These are phyloP conservation scores for Fusarium buharicum DNA, from an alignment of 2,329 filamentous ascomycete species.

Conservation along the genomic window DNA sequence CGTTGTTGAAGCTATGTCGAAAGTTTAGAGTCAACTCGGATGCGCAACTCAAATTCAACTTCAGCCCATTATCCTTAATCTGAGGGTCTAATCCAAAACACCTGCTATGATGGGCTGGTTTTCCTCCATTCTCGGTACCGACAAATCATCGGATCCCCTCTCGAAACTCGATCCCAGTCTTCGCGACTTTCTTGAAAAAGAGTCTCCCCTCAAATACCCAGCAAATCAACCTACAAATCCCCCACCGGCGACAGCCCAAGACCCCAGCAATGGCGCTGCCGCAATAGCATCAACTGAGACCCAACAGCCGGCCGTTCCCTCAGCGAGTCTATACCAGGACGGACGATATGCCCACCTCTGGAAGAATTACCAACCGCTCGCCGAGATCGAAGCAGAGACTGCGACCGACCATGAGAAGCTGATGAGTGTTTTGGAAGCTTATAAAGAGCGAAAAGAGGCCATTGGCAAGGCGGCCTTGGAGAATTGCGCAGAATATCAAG, in stretches of 20 bases:
- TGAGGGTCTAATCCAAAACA: neutral
- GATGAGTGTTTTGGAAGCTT: slow-evolving; percentile 81
- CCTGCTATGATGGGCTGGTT: slow-evolving; percentile 65
- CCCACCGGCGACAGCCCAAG: slow-evolving; percentile 13
- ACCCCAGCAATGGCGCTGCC: slow-evolving; percentile 19
- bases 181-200: slow-evolving; percentile 84
- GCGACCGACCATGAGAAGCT: slow-evolving; percentile 84
- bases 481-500: slow-evolving; percentile 90
- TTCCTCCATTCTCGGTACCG: slow-evolving; percentile 62
- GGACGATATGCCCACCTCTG: slow-evolving; percentile 85
- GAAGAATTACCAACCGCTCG: slow-evolving; percentile 85
- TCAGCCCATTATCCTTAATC: neutral
- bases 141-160: slow-evolving; percentile 66
- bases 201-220: slow-evolving; percentile 78
- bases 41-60: slow-evolving; percentile 7
- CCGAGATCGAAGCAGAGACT: slow-evolving; percentile 72
- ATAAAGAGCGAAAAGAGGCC: slow-evolving; percentile 81
- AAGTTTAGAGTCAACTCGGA: slow-evolving; percentile 27
- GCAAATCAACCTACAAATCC: slow-evolving; percentile 42
- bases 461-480: slow-evolving; percentile 87
- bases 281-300: slow-evolving; percentile 31
- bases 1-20: slow-evolving; percentile 31
- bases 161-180: slow-evolving; percentile 83
- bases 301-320: slow-evolving; percentile 53
- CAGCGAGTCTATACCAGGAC: slow-evolving; percentile 66